A percentile compares a stretch with the other conserved stretches of the same genome.
Conservation (phyloP, 2,329 filamentous ascomycete genomes). For the Scedosporium apiospermum region DNA sequence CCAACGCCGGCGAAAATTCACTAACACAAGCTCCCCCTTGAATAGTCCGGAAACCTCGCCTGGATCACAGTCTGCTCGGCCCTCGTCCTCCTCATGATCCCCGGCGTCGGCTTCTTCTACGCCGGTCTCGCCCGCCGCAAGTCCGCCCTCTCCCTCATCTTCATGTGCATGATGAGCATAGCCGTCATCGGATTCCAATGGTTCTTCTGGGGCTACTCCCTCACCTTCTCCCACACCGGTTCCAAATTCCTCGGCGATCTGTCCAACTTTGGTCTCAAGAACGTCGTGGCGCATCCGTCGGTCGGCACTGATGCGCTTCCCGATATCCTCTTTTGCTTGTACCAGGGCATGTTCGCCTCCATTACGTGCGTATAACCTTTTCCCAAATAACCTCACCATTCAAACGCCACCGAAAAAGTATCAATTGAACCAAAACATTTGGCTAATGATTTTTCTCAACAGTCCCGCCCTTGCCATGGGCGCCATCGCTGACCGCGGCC, state of each 20-base stretch:
- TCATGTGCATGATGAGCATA: conserved; percentile 73
- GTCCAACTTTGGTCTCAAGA: conserved; percentile 70
- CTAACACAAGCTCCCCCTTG: conserved; percentile 3
- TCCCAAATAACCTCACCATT: not conserved
- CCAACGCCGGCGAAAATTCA: not conserved
- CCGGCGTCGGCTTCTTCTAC: conserved; percentile 91
- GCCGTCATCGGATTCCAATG: conserved; percentile 80
- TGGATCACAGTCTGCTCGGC: conserved; percentile 72
- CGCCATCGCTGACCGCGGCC: conserved; percentile 51
- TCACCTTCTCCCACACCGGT: conserved; percentile 74
- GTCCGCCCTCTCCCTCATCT: conserved; percentile 78
- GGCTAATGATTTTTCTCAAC: not conserved
- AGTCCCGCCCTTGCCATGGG: conserved; percentile 50
- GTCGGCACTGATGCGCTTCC: conserved; percentile 64
- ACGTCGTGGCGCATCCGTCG: conserved; percentile 67
- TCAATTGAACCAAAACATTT: not conserved
- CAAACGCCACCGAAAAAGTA: not conserved
- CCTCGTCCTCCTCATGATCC: conserved; percentile 85
- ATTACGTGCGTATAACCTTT: conserved; percentile 60
- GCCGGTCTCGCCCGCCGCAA: conserved; percentile 82
- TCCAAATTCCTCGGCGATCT: conserved; percentile 72
- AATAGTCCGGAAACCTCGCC: conserved; percentile 67
- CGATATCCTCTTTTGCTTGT: conserved; percentile 75
- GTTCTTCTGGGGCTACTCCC: conserved; percentile 92
- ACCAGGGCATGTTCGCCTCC: conserved; percentile 81